Percentiles rank a stretch among this genome's conserved stretches.
Conservation (phyloP, 2,329 filamentous ascomycete species). For the Neofusicoccum kwambonambiense region DNA sequence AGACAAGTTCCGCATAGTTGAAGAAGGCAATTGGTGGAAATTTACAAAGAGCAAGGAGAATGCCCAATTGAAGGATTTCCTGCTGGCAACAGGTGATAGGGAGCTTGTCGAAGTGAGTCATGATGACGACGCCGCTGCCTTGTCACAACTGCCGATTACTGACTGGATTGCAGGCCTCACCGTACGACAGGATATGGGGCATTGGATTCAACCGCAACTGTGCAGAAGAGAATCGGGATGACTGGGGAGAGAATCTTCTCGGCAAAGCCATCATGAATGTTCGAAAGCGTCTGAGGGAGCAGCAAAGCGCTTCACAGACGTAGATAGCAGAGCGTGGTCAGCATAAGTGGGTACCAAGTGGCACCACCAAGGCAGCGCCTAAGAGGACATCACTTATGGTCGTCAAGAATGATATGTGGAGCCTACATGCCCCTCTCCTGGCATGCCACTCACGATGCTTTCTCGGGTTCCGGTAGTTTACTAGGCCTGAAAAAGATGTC, state of each 20-base stretch:
- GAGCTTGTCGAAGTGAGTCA: conserved; percentile 62
- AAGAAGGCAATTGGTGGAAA: conserved; percentile 58
- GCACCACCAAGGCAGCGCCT: no score
- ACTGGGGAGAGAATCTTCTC: conserved; percentile 65
- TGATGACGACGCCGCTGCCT: background rate
- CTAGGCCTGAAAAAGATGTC: conserved; percentile 59
- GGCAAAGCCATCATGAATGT: conserved; percentile 63
- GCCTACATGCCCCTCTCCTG: no score
- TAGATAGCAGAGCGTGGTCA: background rate
- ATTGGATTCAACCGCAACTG: conserved; percentile 57
- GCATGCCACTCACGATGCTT: background rate
- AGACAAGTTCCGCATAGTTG: conserved; percentile 49
- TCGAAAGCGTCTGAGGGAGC: conserved; percentile 48
- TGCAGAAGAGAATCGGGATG: conserved; percentile 47
- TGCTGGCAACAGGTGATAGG: conserved; percentile 59
- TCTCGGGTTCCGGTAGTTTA: background rate
- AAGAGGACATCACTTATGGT: no score
- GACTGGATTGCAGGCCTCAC: conserved; percentile 23
- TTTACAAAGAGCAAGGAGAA: conserved; percentile 47
- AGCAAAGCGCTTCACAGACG: background rate
- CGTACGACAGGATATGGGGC: conserved; percentile 62
- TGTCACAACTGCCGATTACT: background rate
- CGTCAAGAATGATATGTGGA: no score
- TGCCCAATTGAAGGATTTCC: conserved; percentile 44
- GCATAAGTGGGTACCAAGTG: no score